Percentiles rank a stretch among this genome's conserved stretches.
Evolutionary conservation across 352 stramenopile genomes (phyloP).

Genomic region (Phytophthora hibernalis): DNA sequence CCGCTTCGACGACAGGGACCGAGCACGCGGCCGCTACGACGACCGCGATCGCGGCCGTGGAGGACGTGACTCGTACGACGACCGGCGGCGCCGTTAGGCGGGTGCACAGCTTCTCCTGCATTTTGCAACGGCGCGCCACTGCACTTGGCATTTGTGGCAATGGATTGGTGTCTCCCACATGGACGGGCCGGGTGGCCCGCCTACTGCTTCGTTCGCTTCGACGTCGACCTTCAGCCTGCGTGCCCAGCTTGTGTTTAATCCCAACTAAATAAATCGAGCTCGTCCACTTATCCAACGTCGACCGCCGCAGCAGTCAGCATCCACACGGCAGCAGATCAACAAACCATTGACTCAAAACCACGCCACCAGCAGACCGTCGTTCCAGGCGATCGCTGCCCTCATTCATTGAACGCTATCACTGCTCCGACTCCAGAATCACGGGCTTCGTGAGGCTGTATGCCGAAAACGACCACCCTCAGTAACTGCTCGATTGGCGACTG

Average conservation of each 20-base stretch:
- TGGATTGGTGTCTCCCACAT: slow-evolving; percentile 20
- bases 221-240: slow-evolving; percentile 32
- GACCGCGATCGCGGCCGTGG: slow-evolving; percentile 63
- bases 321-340: slow-evolving; percentile 22
- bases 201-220: slow-evolving; percentile 15
- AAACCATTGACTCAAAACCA: slow-evolving; percentile 26
- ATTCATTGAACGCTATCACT: slow-evolving; percentile 25
- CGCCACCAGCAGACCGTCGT: slow-evolving; percentile 11
- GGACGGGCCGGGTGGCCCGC: slow-evolving; percentile 11
- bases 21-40: slow-evolving; percentile 56
- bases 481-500: slow-evolving; percentile 20
- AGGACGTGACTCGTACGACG: slow-evolving; percentile 48
- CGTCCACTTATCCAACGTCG: slow-evolving; percentile 53
- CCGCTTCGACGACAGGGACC: slow-evolving; percentile 55
- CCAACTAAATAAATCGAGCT: slow-evolving; percentile 74
- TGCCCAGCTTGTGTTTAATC: slow-evolving; percentile 64
- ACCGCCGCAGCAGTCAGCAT: slow-evolving; percentile 30
- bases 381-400: slow-evolving; percentile 13
- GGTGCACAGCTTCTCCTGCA: neutral
- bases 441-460: neutral
- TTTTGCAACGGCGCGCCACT: slow-evolving; percentile 12
- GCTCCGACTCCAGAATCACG: slow-evolving; percentile 12
- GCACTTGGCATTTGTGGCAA: slow-evolving; percentile 27
- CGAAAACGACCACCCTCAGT: slow-evolving; percentile 17
- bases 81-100: slow-evolving; percentile 48